A percentile compares a stretch with the other conserved stretches of the same genome.
Evolutionary conservation across 192 early-diverging fungal genomes (phyloP).

Genomic region (Coemansia furcata): DNA sequence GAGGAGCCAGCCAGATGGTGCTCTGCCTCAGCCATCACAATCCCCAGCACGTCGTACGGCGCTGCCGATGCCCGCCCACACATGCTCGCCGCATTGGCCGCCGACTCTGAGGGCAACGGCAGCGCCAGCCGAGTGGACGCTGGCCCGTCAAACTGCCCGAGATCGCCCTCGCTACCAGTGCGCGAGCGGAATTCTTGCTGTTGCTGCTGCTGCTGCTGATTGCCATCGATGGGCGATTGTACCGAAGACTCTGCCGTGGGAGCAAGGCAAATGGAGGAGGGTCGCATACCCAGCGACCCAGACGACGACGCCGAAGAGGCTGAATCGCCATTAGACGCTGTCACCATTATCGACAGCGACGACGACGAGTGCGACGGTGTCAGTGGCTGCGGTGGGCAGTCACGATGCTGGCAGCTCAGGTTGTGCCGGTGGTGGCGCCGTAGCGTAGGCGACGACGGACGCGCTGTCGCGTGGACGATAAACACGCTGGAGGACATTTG

Average conservation of each 20-base stretch:
- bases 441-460: slow-evolving; percentile 26
- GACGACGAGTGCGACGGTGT: slow-evolving; percentile 46
- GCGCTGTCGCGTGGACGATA: background rate
- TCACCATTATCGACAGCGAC: slow-evolving; percentile 21
- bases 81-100: slow-evolving; percentile 23
- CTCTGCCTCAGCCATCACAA: slow-evolving; percentile 47
- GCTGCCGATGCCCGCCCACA: slow-evolving; percentile 44
- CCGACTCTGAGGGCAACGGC: slow-evolving; percentile 39
- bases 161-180: slow-evolving; percentile 46
- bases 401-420: slow-evolving; percentile 35
- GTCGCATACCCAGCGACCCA: background rate
- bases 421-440: slow-evolving; percentile 35
- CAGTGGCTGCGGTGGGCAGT: slow-evolving; percentile 37
- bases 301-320: slow-evolving; percentile 8
- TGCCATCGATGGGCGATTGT: background rate
- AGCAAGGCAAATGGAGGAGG: background rate
- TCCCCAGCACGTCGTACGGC: slow-evolving; percentile 50
- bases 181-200: slow-evolving; percentile 41
- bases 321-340: background rate
- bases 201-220: slow-evolving; percentile 15
- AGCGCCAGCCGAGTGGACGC: slow-evolving; percentile 46
- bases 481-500: slow-evolving; percentile 34
- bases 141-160: slow-evolving; percentile 52
- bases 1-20: slow-evolving; percentile 42
- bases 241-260: slow-evolving; percentile 7